phyloP scores from a whole-genome alignment of 1,284 basidiomycete genomes.

The Microbotryomycetes sp. region DNA sequence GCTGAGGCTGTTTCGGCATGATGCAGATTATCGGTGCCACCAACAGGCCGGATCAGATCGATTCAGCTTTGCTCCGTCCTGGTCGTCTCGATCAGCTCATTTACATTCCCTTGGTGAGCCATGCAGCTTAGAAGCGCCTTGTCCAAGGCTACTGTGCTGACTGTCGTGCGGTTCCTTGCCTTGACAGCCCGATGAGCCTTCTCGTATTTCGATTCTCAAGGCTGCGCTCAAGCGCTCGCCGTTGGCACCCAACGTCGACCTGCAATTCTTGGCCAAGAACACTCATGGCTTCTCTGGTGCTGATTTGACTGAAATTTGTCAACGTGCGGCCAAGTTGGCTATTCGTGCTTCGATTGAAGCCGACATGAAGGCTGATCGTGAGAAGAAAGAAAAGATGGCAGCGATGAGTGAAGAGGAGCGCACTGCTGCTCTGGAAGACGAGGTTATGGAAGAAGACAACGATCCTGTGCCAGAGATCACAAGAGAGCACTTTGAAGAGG shows the following conservation, averaged over 20 bases:
- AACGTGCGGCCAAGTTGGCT: slow-evolving; percentile 92
- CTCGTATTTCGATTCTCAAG: slow-evolving; percentile 83
- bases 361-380: slow-evolving; percentile 74
- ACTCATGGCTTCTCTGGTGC: slow-evolving; percentile 99
- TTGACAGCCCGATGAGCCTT: slow-evolving; percentile 72
- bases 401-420: slow-evolving; percentile 53
- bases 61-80: slow-evolving; percentile 91
- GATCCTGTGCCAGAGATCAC: slow-evolving; percentile 98
- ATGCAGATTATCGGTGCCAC: slow-evolving; percentile 73
- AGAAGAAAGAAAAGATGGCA: slow-evolving; percentile 75
- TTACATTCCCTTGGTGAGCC: slow-evolving; percentile 44
- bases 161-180: slow-evolving; percentile 40
- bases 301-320: slow-evolving; percentile 97
- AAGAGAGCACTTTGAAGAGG: slow-evolving; percentile 92
- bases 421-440: slow-evolving; percentile 55
- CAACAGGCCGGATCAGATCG: slow-evolving; percentile 98
- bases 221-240: slow-evolving; percentile 92
- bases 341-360: slow-evolving; percentile 92
- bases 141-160: slow-evolving; percentile 60
- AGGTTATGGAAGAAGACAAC: slow-evolving; percentile 53
- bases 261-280: slow-evolving; percentile 80
- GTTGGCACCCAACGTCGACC: slow-evolving; percentile 75
- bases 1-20: slow-evolving; percentile 72
- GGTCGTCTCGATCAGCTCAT: slow-evolving; percentile 79
- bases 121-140: slow-evolving; percentile 52